Conservation (phyloP, 345 rosid species). For the Eucalyptus polybractea region DNA sequence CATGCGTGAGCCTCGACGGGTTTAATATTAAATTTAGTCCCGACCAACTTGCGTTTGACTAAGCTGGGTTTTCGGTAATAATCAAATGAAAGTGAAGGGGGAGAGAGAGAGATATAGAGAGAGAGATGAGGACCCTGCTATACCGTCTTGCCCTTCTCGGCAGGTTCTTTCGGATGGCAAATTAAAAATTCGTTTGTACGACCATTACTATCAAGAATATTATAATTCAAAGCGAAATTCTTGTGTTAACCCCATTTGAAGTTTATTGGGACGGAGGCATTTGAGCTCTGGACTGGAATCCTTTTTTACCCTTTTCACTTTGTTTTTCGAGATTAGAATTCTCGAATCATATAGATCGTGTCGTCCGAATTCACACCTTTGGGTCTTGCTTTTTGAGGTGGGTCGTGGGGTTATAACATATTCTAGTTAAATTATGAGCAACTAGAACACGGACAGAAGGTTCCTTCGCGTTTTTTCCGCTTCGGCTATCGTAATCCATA, state of each 20-base stretch:
- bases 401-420: not conserved
- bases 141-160: not conserved
- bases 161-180: not conserved
- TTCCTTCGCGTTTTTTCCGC: not conserved
- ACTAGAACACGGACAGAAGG: not conserved
- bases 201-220: not conserved
- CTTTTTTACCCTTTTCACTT: not conserved
- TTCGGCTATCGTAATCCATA: not conserved
- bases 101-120: not conserved
- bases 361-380: not conserved
- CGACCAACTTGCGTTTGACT: not conserved
- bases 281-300: not conserved
- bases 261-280: not conserved
- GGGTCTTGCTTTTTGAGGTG: not conserved
- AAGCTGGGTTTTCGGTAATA: not conserved
- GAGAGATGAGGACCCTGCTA: not conserved
- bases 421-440: not conserved
- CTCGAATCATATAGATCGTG: not conserved
- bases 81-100: not conserved
- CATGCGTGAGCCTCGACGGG: not conserved
- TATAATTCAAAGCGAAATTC: not conserved
- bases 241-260: not conserved
- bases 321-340: not conserved
- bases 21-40: not conserved
- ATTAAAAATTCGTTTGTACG: conserved; percentile 7